phyloP scores from a whole-genome alignment of 495 filamentous ascomycete species.

The Aspergillus sparsus region DNA sequence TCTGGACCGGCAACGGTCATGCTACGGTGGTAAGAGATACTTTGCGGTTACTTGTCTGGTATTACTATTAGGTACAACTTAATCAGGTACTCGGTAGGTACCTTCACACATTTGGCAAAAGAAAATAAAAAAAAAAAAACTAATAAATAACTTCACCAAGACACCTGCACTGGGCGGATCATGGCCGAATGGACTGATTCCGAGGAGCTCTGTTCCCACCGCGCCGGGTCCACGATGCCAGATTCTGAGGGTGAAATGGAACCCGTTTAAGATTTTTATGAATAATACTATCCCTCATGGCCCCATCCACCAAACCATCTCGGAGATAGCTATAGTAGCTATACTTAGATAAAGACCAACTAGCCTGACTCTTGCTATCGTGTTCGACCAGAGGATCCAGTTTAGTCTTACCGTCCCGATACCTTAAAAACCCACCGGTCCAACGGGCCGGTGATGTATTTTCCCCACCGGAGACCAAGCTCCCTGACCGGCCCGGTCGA shows the following conservation, averaged over 20 bases:
- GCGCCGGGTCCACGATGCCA: not conserved
- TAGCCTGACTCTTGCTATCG: not conserved
- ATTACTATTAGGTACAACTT: slow-evolving; percentile 10
- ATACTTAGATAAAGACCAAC: not conserved
- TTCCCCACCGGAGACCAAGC: slow-evolving; percentile 21
- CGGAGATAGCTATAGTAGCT: too few species aligned
- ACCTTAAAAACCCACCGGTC: slow-evolving; percentile 16
- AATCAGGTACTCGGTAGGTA: slow-evolving; percentile 7
- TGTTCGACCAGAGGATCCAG: not conserved
- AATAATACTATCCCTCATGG: slow-evolving; percentile 11
- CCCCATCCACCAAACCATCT: not conserved
- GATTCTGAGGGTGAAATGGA: not conserved
- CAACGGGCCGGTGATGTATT: slow-evolving; percentile 23
- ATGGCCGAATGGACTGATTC: too few species aligned
- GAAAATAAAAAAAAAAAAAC: too few species aligned
- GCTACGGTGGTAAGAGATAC: slow-evolving; percentile 5
- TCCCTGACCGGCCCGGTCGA: slow-evolving; percentile 26
- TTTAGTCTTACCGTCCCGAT: slow-evolving; percentile 8
- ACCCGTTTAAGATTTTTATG: slow-evolving; percentile 4
- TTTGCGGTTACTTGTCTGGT: not conserved
- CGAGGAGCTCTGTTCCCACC: not conserved
- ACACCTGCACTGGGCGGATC: too few species aligned
- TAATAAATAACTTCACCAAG: too few species aligned
- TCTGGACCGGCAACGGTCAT: slow-evolving; percentile 15
- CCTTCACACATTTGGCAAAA: not conserved